These are phyloP conservation scores for Pseudogymnoascus sp. DNA, from an alignment of 2,329 filamentous ascomycete species.

Conservation along the genomic window DNA sequence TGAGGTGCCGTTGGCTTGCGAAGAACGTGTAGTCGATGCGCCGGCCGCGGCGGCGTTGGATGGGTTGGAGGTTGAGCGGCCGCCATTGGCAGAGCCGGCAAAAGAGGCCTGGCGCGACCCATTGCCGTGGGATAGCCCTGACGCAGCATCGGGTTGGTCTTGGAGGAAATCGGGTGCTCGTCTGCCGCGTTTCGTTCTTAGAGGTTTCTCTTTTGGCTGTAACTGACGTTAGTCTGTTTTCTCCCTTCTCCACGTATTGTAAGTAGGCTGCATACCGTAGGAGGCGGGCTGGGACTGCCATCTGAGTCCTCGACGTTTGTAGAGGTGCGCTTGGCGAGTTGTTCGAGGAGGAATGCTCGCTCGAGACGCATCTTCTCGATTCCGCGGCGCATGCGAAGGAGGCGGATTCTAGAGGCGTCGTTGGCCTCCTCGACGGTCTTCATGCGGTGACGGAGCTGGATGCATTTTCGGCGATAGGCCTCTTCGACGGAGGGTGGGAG, in stretches of 20 bases:
- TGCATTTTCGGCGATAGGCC: constrained; percentile 93
- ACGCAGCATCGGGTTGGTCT: constrained; percentile 29
- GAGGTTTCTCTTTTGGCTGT: constrained; percentile 65
- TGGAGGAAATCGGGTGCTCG: constrained; percentile 44
- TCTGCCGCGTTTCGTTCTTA: constrained; percentile 66
- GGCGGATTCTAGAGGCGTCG: constrained; percentile 70
- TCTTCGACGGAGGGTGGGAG: constrained; percentile 87
- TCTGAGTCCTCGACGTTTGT: constrained; percentile 70
- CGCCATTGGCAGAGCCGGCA: constrained; percentile 34
- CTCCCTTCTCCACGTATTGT: background rate
- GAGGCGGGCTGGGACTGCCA: constrained; percentile 69
- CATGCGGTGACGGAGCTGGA: constrained; percentile 84
- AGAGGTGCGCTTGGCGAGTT: constrained; percentile 65
- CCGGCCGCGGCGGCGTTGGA: constrained; percentile 32
- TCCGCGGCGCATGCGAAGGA: constrained; percentile 70
- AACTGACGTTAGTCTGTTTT: background rate
- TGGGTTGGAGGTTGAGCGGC: constrained; percentile 24
- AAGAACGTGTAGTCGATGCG: constrained; percentile 20
- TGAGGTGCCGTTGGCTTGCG: constrained; percentile 28
- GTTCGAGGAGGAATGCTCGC: constrained; percentile 65
- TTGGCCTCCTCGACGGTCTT: constrained; percentile 90
- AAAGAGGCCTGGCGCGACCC: constrained; percentile 38
- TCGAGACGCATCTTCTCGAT: constrained; percentile 89
- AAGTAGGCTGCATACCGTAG: constrained; percentile 49
- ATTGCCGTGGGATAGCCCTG: constrained; percentile 34